Evolutionary conservation across 2,329 filamentous ascomycete genomes (phyloP), one percentile per base, ranked within the genome.

Genomic region (Sclerotinia borealis): DNA sequence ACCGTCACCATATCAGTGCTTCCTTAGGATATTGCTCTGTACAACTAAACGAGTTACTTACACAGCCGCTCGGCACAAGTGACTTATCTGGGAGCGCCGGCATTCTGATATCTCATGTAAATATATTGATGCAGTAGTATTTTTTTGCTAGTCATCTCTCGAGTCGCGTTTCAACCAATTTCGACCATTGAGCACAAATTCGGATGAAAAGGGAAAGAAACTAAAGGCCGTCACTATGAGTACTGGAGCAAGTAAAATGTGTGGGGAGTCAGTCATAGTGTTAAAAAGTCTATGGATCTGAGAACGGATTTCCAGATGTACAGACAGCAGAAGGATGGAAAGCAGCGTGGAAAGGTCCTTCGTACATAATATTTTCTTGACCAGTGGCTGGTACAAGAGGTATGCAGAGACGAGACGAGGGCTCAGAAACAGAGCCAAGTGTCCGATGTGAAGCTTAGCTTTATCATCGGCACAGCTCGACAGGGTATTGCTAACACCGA

Each of bases 311-410:
- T 64, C 10, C 50, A 62, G 36, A 52, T 29, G 13, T 60, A 61
- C n/a, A 58, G 58, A 39, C 39, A 27, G 36, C 59, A 62, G 41
- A 62, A 58, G 25, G 22, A 17, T 37, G n/a, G 7, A 43, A 51
- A 60, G 19, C 27, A 29, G 11, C 61, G 37, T 37, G 37, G 59
- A 15, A 36, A 48, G 51, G 43, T 11, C 50, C 41, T 29, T 58
- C 3, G 27, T 63, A 17, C 50, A 65, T 41, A 59, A 61, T 50
- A 59, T 70, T 19, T 51, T 78, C 3, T 61, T 80, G 3, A 80
- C 78, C 0, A 79, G 79, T 1, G 71, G 75, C 1, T 72, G 36
- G 61, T 67, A 9, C 69, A 60, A n/a, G n/a, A n/a, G n/a, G n/a
- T n/a, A n/a, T n/a, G n/a, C n/a, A n/a, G n/a, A n/a, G n/a, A n/a